Percentiles rank a stretch among this genome's conserved stretches.
These are phyloP conservation scores for Thelonectria rubi DNA, from an alignment of 2,329 filamentous ascomycete species.

Conservation along the genomic window DNA sequence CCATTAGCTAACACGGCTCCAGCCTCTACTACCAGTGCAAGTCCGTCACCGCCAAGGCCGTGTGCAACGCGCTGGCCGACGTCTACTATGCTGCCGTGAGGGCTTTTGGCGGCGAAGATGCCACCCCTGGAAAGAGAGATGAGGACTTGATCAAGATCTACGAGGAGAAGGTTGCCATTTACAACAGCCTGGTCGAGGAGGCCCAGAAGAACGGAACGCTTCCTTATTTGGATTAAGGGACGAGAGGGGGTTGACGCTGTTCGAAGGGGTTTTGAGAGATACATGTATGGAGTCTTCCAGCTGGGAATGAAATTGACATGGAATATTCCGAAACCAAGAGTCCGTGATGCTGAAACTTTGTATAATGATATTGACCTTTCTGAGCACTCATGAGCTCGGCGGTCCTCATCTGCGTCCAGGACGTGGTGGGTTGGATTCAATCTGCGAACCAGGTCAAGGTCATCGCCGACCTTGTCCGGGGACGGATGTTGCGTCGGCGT, in stretches of 20 bases:
- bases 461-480: too few relatives aligned
- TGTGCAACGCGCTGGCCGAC: constrained; percentile 43
- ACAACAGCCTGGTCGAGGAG: constrained; percentile 46
- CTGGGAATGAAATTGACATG: too few relatives aligned
- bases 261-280: too few relatives aligned
- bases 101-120: constrained; percentile 47
- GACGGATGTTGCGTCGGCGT: too few relatives aligned
- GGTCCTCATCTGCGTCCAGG: too few relatives aligned
- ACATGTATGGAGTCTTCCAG: too few relatives aligned
- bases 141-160: constrained; percentile 43
- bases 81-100: constrained; percentile 52
- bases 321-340: too few relatives aligned
- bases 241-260: neutral
- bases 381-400: too few relatives aligned
- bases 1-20: neutral
- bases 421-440: too few relatives aligned
- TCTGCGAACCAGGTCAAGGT: too few relatives aligned
- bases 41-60: constrained; percentile 12
- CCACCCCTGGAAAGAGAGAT: constrained; percentile 40
- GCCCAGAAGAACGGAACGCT: constrained; percentile 45
- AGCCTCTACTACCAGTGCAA: constrained; percentile 23
- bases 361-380: too few relatives aligned
- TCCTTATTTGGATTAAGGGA: constrained; percentile 16
- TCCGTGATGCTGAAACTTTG: too few relatives aligned
- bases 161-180: constrained; percentile 46